phyloP scores from a whole-genome alignment of 1,139 yeast species.

The Geotrichum restrictum region DNA sequence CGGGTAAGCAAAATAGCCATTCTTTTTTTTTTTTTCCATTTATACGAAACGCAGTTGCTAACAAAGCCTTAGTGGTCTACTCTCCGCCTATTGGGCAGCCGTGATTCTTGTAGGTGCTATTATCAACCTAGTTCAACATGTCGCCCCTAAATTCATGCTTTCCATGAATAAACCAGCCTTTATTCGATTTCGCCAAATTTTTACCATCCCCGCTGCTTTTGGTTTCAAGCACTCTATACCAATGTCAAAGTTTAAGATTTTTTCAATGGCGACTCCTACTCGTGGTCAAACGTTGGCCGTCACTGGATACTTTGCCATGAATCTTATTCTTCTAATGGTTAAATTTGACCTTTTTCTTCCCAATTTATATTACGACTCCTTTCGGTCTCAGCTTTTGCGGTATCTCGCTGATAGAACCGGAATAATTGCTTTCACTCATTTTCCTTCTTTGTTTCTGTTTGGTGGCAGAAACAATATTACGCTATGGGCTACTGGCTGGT shows the following conservation, averaged over 20 bases:
- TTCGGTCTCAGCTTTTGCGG: slow-evolving; percentile 26
- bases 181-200: slow-evolving; percentile 27
- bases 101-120: slow-evolving; percentile 25
- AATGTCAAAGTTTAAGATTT: slow-evolving; percentile 21
- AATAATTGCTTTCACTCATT: slow-evolving; percentile 47
- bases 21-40: too few relatives aligned
- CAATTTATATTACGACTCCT: slow-evolving; percentile 22
- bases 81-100: slow-evolving; percentile 29
- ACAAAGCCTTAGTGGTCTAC: slow-evolving; percentile 13
- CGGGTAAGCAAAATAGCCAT: slow-evolving; percentile 20
- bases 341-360: slow-evolving; percentile 24
- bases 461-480: slow-evolving; percentile 63
- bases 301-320: slow-evolving; percentile 30
- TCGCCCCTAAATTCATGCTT: slow-evolving; percentile 12
- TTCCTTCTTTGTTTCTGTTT: slow-evolving; percentile 52
- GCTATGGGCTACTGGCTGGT: slow-evolving; percentile 56
- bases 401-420: slow-evolving; percentile 54
- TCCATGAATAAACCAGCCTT: slow-evolving; percentile 19
- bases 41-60: too few relatives aligned
- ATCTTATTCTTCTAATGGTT: slow-evolving; percentile 28
- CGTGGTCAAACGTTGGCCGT: slow-evolving; percentile 34
- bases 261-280: slow-evolving; percentile 32
- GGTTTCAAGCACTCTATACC: slow-evolving; percentile 34
- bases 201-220: slow-evolving; percentile 36
- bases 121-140: slow-evolving; percentile 22